Percentiles rank a stretch among this genome's conserved stretches.
Evolutionary conservation across 495 filamentous ascomycete species (phyloP).

Genomic region (Lichina pygmaea): DNA sequence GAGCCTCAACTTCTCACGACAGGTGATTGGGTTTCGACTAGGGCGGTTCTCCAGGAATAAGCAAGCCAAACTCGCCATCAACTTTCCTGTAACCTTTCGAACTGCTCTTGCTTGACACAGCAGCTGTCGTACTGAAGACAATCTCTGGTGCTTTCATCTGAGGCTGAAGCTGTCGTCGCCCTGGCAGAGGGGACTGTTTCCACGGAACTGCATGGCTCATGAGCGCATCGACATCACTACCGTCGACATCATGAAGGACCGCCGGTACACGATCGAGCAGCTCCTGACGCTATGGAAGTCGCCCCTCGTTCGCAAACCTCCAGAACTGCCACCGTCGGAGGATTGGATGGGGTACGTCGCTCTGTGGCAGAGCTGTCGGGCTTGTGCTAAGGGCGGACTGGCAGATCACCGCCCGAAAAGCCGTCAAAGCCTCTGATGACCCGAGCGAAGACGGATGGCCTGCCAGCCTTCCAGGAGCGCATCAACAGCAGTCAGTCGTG

Average conservation of each 20-base stretch:
- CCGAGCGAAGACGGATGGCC: not conserved
- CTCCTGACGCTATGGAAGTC: constrained; percentile 54
- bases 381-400: not conserved
- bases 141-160: too few relatives aligned
- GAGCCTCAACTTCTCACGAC: too few relatives aligned
- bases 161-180: too few relatives aligned
- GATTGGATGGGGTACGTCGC: constrained; percentile 90
- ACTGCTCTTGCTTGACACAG: too few relatives aligned
- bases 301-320: constrained; percentile 60
- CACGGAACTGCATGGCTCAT: too few relatives aligned
- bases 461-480: not conserved
- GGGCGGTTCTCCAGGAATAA: too few relatives aligned
- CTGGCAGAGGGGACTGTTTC: too few relatives aligned
- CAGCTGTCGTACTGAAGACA: too few relatives aligned
- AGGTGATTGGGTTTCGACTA: too few relatives aligned
- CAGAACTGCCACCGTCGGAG: constrained; percentile 58
- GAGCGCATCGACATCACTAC: too few relatives aligned
- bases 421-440: not conserved
- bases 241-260: constrained; percentile 15
- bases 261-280: constrained; percentile 55
- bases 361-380: not conserved
- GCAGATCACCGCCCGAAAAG: not conserved
- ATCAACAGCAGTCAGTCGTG: constrained; percentile 27
- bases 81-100: too few relatives aligned
- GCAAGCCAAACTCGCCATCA: too few relatives aligned